Percentiles rank a stretch among this genome's conserved stretches.
Conservation (phyloP, 179 eudicot genomes). For the Spinacia oleracea region DNA sequence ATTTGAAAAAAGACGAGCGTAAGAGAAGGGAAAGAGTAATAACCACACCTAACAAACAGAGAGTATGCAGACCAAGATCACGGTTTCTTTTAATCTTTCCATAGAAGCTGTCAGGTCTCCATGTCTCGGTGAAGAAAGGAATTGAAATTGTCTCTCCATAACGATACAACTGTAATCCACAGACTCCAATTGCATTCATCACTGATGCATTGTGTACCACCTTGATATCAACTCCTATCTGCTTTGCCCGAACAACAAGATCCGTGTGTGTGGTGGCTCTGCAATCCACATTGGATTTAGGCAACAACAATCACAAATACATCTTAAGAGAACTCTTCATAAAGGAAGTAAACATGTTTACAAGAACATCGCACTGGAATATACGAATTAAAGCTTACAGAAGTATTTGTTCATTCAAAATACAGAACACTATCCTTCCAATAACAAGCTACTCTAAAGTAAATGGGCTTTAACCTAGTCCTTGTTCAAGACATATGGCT, state of each 20-base stretch:
- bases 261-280: conserved; percentile 97
- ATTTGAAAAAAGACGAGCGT: not conserved
- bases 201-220: conserved; percentile 88
- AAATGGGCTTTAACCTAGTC: not conserved
- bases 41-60: conserved; percentile 76
- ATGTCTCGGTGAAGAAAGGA: conserved; percentile 88
- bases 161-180: conserved; percentile 87
- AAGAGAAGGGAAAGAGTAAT: not conserved
- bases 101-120: conserved; percentile 87
- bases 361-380: not conserved
- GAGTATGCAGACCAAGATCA: conserved; percentile 79
- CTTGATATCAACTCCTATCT: conserved; percentile 67
- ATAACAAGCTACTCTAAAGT: not conserved
- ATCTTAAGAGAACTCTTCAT: not conserved
- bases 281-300: conserved; percentile 11
- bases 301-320: not conserved
- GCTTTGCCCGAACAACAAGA: conserved; percentile 90
- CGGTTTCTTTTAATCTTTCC: conserved; percentile 68
- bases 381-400: not conserved
- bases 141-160: conserved; percentile 92
- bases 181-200: conserved; percentile 86
- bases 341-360: too few relatives aligned
- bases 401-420: not conserved
- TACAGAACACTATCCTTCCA: not conserved
- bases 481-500: too few relatives aligned